Evolutionary conservation across 2,329 filamentous ascomycete genomes (phyloP).

Genomic region (Cytospora mali): DNA sequence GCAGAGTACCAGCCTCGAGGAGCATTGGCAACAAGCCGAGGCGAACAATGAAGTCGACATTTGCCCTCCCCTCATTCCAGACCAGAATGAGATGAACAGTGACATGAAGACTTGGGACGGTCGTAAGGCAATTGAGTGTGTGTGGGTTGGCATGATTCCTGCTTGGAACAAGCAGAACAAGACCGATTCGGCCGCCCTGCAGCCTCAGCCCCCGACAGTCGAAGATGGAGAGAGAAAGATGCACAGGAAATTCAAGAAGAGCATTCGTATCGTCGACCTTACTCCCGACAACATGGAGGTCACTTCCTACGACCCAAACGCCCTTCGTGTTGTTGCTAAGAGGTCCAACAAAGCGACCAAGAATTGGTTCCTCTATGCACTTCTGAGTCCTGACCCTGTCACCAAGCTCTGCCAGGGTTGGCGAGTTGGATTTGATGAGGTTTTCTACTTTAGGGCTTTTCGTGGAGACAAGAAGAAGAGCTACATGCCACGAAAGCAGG

Average conservation of each 20-base stretch:
- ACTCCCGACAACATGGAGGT: slow-evolving; percentile 22
- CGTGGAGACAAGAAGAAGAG: slow-evolving; percentile 2
- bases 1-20: not conserved
- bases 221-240: not conserved
- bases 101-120: not conserved
- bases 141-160: slow-evolving; percentile 23
- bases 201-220: not conserved
- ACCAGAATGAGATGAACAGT: not conserved
- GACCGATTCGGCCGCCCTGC: not conserved
- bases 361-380: slow-evolving; percentile 13
- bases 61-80: not conserved
- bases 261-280: not conserved
- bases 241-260: not conserved
- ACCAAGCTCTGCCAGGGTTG: slow-evolving; percentile 14
- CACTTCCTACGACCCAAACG: slow-evolving; percentile 26
- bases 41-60: not conserved
- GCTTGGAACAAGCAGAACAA: not conserved
- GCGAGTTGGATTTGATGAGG: slow-evolving; percentile 10
- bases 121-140: not conserved
- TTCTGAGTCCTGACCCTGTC: not conserved
- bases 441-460: slow-evolving; percentile 15
- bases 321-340: slow-evolving; percentile 24
- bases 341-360: slow-evolving; percentile 3
- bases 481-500: slow-evolving; percentile 2
- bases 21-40: slow-evolving; percentile 1